These are phyloP conservation scores for Botrytis pseudocinerea DNA, from an alignment of 2,329 filamentous ascomycete genomes.

Conservation along the genomic window DNA sequence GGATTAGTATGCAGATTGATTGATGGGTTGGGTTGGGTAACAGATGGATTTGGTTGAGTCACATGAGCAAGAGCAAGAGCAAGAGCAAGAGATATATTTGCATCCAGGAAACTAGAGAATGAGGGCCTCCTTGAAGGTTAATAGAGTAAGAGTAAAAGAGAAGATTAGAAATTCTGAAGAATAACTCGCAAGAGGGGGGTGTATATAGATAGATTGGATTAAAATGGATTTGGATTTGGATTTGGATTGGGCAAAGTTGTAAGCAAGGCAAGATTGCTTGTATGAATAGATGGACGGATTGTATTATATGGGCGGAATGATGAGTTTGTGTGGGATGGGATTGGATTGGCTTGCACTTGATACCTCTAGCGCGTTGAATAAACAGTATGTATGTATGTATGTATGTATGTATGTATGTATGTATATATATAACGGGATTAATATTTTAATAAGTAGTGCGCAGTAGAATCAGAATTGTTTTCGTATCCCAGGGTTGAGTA, in stretches of 20 bases:
- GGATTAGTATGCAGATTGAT: conserved; percentile 12
- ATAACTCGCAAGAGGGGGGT: not conserved
- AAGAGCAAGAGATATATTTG: not conserved
- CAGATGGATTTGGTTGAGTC: not conserved
- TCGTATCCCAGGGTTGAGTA: no score
- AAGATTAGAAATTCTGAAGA: not conserved
- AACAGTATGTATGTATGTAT: not conserved
- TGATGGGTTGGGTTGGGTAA: no score
- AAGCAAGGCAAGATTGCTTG: no score
- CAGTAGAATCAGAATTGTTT: not conserved
- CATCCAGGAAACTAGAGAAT: not conserved
- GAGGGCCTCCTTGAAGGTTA: not conserved
- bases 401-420: not conserved
- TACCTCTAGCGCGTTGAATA: not conserved
- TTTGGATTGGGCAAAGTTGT: not conserved
- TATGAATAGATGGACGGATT: not conserved
- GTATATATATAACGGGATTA: not conserved
- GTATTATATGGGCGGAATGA: not conserved
- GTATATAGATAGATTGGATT: not conserved
- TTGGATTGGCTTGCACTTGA: not conserved
- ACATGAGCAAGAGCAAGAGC: not conserved
- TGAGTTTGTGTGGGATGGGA: not conserved
- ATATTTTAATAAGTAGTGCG: not conserved
- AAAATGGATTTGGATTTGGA: not conserved
- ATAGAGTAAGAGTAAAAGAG: not conserved